Evolutionary conservation across 768 basidiomycete genomes (phyloP).

Genomic region (Suillus decipiens): DNA sequence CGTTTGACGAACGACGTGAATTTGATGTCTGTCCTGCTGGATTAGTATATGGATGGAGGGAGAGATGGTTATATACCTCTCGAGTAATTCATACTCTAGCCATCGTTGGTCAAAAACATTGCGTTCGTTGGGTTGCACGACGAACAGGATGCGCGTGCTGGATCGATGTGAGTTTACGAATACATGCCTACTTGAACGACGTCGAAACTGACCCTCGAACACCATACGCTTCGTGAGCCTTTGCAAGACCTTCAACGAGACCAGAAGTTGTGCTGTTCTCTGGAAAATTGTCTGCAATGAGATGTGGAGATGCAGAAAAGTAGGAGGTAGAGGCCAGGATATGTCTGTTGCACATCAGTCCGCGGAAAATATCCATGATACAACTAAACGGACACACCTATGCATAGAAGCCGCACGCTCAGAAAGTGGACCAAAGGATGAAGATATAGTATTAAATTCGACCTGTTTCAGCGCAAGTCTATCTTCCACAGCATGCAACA

Average conservation of each 20-base stretch:
- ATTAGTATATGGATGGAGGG: neutral
- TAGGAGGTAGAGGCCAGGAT: constrained; percentile 67
- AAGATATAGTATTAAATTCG: constrained; percentile 96
- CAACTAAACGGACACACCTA: constrained; percentile 46
- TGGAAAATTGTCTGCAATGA: constrained; percentile 65
- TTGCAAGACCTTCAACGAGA: constrained; percentile 74
- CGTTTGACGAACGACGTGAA: constrained; percentile 75
- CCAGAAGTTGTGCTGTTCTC: constrained; percentile 69
- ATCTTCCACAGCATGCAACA: constrained; percentile 62
- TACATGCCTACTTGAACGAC: neutral
- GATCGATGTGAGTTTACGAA: neutral
- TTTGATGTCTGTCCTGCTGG: constrained; percentile 55
- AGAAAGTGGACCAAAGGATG: constrained; percentile 84
- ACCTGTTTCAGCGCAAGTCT: constrained; percentile 78
- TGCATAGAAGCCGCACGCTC: constrained; percentile 71
- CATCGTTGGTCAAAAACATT: constrained; percentile 94
- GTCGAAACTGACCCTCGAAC: constrained; percentile 44
- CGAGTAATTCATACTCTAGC: constrained; percentile 84
- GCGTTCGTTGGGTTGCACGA: constrained; percentile 85
- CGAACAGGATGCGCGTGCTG: constrained; percentile 73
- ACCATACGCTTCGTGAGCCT: constrained; percentile 76
- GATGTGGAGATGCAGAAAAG: constrained; percentile 54
- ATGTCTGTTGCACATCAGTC: constrained; percentile 48
- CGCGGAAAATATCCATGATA: neutral
- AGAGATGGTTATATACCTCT: constrained; percentile 53